Percentiles rank a stretch among this genome's conserved stretches.
Evolutionary conservation across 2,329 filamentous ascomycete species (phyloP).

Genomic region (Fusarium coffeatum): DNA sequence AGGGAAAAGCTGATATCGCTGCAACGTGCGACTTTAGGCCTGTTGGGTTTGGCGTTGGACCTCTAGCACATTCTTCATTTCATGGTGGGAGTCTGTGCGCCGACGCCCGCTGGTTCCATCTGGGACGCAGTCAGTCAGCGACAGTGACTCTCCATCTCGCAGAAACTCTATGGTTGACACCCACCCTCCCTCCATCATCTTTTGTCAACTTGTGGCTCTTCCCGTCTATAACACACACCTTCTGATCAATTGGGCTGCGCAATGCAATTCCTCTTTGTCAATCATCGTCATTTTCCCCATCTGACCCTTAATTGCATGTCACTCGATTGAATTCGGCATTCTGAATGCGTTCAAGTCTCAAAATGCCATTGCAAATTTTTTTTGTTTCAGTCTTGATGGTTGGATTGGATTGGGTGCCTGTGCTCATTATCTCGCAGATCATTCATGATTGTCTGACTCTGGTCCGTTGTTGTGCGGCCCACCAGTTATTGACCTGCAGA

Average conservation of each 20-base stretch:
- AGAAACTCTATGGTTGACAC: slow-evolving; percentile 19
- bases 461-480: slow-evolving; percentile 24
- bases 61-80: slow-evolving; percentile 16
- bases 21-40: slow-evolving; percentile 35
- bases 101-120: slow-evolving; percentile 30
- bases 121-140: slow-evolving; percentile 6
- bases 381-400: background rate
- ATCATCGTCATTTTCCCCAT: slow-evolving; percentile 12
- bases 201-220: slow-evolving; percentile 1
- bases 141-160: slow-evolving; percentile 17
- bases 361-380: slow-evolving; percentile 1
- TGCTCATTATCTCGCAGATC: slow-evolving; percentile 40
- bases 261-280: slow-evolving; percentile 7
- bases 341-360: slow-evolving; percentile 2
- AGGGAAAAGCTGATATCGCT: slow-evolving; percentile 22
- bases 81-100: slow-evolving; percentile 40
- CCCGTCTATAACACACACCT: slow-evolving; percentile 17
- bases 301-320: slow-evolving; percentile 16
- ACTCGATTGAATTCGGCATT: background rate
- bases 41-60: slow-evolving; percentile 15
- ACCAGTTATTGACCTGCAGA: slow-evolving; percentile 36
- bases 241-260: background rate
- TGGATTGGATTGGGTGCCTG: slow-evolving; percentile 5
- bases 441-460: slow-evolving; percentile 12
- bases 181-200: slow-evolving; percentile 6